phyloP scores from a whole-genome alignment of 352 stramenopile genomes.

The Phytophthora uliginosa region DNA sequence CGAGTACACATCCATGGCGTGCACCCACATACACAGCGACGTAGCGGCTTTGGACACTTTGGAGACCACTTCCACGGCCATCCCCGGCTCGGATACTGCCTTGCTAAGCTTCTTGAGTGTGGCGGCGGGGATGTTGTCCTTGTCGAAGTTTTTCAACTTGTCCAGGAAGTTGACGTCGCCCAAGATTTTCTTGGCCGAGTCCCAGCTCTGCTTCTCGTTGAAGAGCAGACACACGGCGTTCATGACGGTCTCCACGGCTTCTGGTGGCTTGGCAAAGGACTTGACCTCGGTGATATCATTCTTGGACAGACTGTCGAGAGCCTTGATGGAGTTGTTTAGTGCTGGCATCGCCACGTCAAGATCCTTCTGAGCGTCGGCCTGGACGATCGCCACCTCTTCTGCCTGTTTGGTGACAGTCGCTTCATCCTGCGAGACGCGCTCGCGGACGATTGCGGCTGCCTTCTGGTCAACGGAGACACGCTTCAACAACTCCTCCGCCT shows the following conservation, averaged over 20 bases:
- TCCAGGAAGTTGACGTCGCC: constrained; percentile 92
- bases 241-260: constrained; percentile 95
- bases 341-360: constrained; percentile 94
- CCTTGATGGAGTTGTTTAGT: constrained; percentile 91
- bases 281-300: constrained; percentile 96
- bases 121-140: constrained; percentile 94
- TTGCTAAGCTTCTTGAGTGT: constrained; percentile 93
- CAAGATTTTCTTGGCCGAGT: constrained; percentile 93
- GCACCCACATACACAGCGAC: constrained; percentile 95
- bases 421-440: constrained; percentile 93
- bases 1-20: constrained; percentile 97
- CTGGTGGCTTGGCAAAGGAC: constrained; percentile 94
- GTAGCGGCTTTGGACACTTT: constrained; percentile 95
- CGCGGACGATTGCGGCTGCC: constrained; percentile 89
- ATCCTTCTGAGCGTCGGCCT: constrained; percentile 94
- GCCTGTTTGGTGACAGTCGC: constrained; percentile 93
- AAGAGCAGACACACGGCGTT: constrained; percentile 95
- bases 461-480: constrained; percentile 95
- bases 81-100: constrained; percentile 84
- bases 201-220: constrained; percentile 95
- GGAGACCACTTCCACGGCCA: constrained; percentile 92
- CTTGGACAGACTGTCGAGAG: constrained; percentile 92
- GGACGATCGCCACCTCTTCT: constrained; percentile 91
- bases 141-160: constrained; percentile 93
- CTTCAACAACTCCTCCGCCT: constrained; percentile 94